Base-by-base conservation (phyloP, 2,329 filamentous ascomycete species). In the Fusarium pininemorale region DNA sequence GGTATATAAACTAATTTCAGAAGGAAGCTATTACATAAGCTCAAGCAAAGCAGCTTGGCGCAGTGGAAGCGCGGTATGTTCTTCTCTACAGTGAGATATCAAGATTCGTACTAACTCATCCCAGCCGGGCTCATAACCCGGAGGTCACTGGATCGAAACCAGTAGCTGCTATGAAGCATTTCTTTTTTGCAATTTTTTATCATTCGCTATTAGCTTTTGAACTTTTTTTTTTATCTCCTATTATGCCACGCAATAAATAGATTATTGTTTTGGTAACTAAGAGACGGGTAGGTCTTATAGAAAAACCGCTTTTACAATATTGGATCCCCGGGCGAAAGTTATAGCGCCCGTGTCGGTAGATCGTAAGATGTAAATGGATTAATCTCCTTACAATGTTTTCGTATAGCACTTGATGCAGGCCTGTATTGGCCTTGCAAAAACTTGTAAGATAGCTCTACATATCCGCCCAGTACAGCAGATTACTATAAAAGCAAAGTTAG, bases 91-190 rank as follows among this genome's bases (percentile, higher is more conserved):
- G 15, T 3, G 6, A 4, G n/a, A 14, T 16, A 3, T 9, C 7
- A 15, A 15, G 30, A n/a, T 16, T 39, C 37, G 5, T 32, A 57
- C 70, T 73, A 69, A 73, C 50, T 30, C 30, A n/a, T 16, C 45
- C 7, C 38, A 73, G 71, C 72, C 72, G 72, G 70, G 71, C 71
- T 73, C 71, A 73, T 73, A 74, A 74, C 71, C 72, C 72, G 72
- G 72, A 74, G 72, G 72, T 69, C 71, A 58, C 54, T 56, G 50
- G 71, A 74, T 74, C 71, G 71, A 74, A 68, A 61, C 71, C 42
- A 56, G 50, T 61, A 74, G 71, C 71, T 74, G 71, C 71, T 74
- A 74, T 37, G 16, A 56, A 42, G 62, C 62, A 42, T 38, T 35
- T 18, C 5, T 37, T 48, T 63, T 57, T 61, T 30, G 2, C 14